Percentiles rank a stretch among this genome's conserved stretches.
phyloP scores from a whole-genome alignment of 176 grass and related monocot species.

The Oryza meridionalis region DNA sequence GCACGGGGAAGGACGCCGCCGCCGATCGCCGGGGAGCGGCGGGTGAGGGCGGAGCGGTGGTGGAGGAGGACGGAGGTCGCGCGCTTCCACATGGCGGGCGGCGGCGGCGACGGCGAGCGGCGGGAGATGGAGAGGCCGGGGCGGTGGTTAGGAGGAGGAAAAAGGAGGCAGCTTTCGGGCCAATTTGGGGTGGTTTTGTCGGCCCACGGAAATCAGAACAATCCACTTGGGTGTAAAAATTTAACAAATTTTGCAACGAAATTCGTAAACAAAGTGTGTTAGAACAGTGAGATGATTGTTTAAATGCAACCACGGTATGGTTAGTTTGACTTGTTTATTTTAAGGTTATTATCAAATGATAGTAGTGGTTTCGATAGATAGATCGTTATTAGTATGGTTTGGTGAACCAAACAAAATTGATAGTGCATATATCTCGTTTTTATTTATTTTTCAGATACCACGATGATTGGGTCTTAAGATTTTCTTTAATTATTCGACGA shows the following conservation, averaged over 20 bases:
- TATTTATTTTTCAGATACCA: too few species aligned
- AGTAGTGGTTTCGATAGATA: too few species aligned
- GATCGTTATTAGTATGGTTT: too few species aligned
- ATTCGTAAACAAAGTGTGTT: not conserved
- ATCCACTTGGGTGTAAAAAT: not conserved
- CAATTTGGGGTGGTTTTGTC: not conserved
- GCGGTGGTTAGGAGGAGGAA: not conserved
- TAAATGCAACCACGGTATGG: not conserved
- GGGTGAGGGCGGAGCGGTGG: not conserved
- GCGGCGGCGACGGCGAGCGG: slow-evolving; percentile 1
- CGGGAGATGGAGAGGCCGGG: not conserved
- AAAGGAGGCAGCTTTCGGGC: not conserved
- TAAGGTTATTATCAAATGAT: too few species aligned
- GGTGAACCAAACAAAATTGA: too few species aligned
- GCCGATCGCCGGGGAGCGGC: slow-evolving; percentile 1
- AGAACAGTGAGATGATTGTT: not conserved
- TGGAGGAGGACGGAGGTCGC: slow-evolving; percentile 33
- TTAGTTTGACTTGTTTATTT: not conserved
- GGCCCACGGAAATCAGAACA: not conserved
- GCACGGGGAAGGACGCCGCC: too few species aligned
- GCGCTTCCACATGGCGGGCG: slow-evolving; percentile 54
- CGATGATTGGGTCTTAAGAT: too few species aligned
- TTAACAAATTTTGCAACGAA: not conserved
- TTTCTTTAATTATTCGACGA: too few species aligned
- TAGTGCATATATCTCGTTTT: too few species aligned